Base-by-base conservation (phyloP, 2,329 filamentous ascomycete species). In the Apiospora hydei region DNA sequence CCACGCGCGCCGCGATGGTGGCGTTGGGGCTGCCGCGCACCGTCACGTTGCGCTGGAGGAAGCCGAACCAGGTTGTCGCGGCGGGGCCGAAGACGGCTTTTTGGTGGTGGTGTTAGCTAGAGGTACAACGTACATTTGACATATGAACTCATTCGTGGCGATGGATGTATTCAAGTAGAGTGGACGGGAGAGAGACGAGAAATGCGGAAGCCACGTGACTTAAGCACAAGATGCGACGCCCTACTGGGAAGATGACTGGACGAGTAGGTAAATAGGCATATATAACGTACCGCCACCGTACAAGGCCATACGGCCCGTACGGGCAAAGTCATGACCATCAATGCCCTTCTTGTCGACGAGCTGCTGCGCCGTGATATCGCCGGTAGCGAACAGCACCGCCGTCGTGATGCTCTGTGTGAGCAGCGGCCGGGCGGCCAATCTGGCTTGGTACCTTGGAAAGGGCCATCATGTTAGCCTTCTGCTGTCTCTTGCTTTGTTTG, bases 321-420 rank as follows among this genome's bases (percentile, higher is more conserved):
- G 89, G 41, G 85, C 84, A 49, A 90, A 77, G 79, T 96, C 92
- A 82, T 99, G 96, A 75, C 93, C 92, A 77, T 92, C 84, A 38
- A 93, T 76, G 24, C 95, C 95, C 78, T 88, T 91, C 82, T 91
- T 92, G 84, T 98, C 96, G 73, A 99, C 93, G 47, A 90, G 87
- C 84, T 98, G 96, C 84, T 99, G 96, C 49, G 96, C 94, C 76
- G 97, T 91, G 73, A 93, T 87, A 84, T 99, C 96, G 78, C 96
- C 96, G 18, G 95, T 94, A 72, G 93, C 95, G 82, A 98, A 99
- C 75, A 99, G 91, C 73, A 98, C 89, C 68, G 94, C 93, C 51
- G 96, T 98, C 71, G 95, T 97, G 78, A 98, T 85, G 81, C 92
- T 94, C 86, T 98, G 94, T 14, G 96, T 98, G 79, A 98, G 90